phyloP scores from a whole-genome alignment of 202 grass and related monocot species.

The Brachypodium distachyon region DNA sequence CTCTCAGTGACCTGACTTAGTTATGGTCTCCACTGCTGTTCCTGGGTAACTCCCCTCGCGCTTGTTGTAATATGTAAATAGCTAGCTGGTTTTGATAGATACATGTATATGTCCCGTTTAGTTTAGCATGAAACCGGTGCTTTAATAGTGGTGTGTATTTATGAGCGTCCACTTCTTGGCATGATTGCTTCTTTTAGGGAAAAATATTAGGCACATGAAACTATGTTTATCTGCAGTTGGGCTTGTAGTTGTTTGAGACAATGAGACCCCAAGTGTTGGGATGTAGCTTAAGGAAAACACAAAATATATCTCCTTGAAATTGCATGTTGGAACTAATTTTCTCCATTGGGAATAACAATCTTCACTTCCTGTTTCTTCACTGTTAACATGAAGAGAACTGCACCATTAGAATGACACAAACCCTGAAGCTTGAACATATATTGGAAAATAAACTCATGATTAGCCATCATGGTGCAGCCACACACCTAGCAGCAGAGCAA shows the following conservation, averaged over 20 bases:
- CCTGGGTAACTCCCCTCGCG: background rate
- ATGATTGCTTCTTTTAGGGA: background rate
- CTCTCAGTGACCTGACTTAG: background rate
- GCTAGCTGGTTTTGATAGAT: background rate
- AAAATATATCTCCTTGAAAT: background rate
- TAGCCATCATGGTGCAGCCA: too few species aligned
- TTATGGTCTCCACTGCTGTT: background rate
- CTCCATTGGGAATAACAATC: background rate
- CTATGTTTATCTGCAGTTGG: background rate
- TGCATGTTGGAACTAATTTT: background rate
- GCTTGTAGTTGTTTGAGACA: background rate
- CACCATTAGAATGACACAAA: background rate
- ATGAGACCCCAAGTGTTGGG: too few species aligned
- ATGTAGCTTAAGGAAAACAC: background rate
- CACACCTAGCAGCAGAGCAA: too few species aligned
- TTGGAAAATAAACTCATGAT: background rate
- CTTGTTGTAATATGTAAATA: background rate
- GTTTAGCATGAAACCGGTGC: background rate
- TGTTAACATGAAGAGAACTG: background rate
- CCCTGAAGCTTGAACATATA: background rate
- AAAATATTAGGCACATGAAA: background rate
- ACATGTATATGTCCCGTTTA: background rate
- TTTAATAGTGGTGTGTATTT: background rate
- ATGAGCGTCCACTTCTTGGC: too few species aligned
- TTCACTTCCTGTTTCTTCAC: background rate